Evolutionary conservation across 805 yeast species (phyloP), one percentile per base, ranked within the genome.

Genomic region (Wickerhamiella galacta): DNA sequence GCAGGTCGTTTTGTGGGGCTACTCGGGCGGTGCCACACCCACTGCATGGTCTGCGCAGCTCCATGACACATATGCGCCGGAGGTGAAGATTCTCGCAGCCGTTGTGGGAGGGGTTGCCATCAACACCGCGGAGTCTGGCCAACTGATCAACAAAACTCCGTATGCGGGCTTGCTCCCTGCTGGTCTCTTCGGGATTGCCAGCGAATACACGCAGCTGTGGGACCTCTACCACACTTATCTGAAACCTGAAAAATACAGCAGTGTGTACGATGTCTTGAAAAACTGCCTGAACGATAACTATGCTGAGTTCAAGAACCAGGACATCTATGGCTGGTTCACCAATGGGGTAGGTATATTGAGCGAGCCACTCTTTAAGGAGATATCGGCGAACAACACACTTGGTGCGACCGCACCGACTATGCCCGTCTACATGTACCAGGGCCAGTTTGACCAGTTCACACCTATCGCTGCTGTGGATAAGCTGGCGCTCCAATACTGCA

Each of bases 1-100:
- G 20, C 31, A 36, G 26, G 29, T 45, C 8, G 51, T 40, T 7
- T 33, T 47, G 24, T 42, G 48, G 45, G 52, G 52, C 16, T 47
- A 46, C 39, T 48, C 51, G 5, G 47, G 47, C 6, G 49, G 43
- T n/a, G 43, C 48, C 4, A 28, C 33, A n/a, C 42, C 51, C 11
- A 26, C 46, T 9, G 52, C 49, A n/a, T 40, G 41, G 36, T 50
- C 52, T 1, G 41, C 42, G 2, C 46, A 47, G 36, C 16, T 39
- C 12, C 40, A 40, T 19, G 23, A 22, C 4, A 1, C 28, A 8
- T 48, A 48, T 16, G 50, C 50, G 2, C 50, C 52, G 3, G 49
- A 45, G 17, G 33, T 48, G 16, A 34, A 37, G 14, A 20, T 48
- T 9, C 37, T 34, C 16, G 47, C 33, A 6, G 45, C 34, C 12